Conservation (phyloP, 305 asterid species). For the Fraxinus paxiana region DNA sequence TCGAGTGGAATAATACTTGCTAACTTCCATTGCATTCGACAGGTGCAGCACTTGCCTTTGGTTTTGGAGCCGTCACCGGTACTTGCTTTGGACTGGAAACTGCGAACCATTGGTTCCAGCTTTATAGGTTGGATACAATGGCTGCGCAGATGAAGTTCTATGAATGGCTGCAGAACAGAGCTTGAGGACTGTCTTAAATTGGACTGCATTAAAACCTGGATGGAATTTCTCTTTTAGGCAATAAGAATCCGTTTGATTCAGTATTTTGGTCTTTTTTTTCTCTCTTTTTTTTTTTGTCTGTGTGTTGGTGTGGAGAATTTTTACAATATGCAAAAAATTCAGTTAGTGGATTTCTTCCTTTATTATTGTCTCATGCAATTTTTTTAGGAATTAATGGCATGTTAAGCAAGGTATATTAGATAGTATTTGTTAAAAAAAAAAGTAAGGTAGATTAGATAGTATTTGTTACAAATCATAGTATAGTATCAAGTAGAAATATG, state of each 20-base stretch:
- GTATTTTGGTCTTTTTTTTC: not conserved
- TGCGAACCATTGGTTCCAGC: slow-evolving; percentile 73
- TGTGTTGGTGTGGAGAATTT: not conserved
- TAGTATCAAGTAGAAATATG: not conserved
- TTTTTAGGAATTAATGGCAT: not conserved
- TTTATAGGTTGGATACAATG: slow-evolving; percentile 60
- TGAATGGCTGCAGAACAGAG: slow-evolving; percentile 88
- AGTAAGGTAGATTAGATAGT: too few relatives aligned
- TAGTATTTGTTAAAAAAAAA: too few relatives aligned
- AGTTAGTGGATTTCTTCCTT: not conserved
- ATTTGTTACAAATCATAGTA: not conserved
- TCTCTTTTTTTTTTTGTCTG: too few relatives aligned
- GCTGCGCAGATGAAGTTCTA: slow-evolving; percentile 76
- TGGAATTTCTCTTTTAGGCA: slow-evolving; percentile 6
- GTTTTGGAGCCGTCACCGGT: slow-evolving; percentile 72
- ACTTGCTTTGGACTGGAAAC: slow-evolving; percentile 73
- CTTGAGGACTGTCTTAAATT: slow-evolving; percentile 29
- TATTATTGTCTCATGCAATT: not conserved
- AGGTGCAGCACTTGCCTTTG: slow-evolving; percentile 76
- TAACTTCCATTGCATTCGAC: slow-evolving; percentile 10
- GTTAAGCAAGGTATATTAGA: not conserved
- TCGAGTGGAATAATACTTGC: not conserved
- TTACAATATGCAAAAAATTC: not conserved
- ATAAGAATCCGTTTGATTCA: slow-evolving; percentile 24
- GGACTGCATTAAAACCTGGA: slow-evolving; percentile 6